Evolutionary conservation across 805 yeast genomes (phyloP).

Genomic region (Sugiyamaella chiloensis): DNA sequence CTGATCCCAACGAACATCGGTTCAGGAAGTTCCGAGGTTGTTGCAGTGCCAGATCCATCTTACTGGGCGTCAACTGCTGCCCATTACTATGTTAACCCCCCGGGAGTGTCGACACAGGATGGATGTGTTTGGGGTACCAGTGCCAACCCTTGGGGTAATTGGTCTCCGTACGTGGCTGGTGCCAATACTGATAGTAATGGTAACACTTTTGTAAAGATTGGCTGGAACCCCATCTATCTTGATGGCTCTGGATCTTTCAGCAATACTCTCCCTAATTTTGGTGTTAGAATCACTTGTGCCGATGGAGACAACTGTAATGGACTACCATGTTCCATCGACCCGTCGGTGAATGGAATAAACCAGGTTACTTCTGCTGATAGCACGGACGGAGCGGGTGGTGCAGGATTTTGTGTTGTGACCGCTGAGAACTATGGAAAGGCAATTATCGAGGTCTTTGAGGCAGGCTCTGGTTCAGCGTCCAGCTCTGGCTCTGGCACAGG

Average conservation of each 20-base stretch:
- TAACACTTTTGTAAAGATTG: conserved; percentile 76
- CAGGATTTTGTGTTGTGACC: conserved; percentile 80
- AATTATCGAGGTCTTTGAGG: conserved; percentile 64
- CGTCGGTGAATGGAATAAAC: conserved; percentile 59
- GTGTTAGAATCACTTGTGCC: conserved; percentile 71
- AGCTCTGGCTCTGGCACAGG: conserved; percentile 1
- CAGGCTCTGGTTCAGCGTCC: conserved; percentile 12
- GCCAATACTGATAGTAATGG: conserved; percentile 72
- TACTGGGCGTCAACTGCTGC: conserved; percentile 88
- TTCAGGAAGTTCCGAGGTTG: conserved; percentile 44
- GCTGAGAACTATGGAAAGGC: conserved; percentile 64
- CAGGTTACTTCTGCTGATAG: conserved; percentile 43
- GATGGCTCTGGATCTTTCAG: conserved; percentile 54
- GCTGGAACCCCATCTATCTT: conserved; percentile 85
- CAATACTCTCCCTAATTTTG: conserved; percentile 58
- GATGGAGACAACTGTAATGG: conserved; percentile 68
- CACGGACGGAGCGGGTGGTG: conserved; percentile 59
- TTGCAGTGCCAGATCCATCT: conserved; percentile 76
- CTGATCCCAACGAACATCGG: conserved; percentile 74
- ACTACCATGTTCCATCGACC: conserved; percentile 79
- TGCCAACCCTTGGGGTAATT: conserved; percentile 71
- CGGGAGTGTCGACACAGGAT: conserved; percentile 84
- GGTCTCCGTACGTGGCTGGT: conserved; percentile 94
- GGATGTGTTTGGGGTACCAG: conserved; percentile 92
- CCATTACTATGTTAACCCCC: conserved; percentile 91